phyloP scores from a whole-genome alignment of 2,329 filamentous ascomycete species.

The Sarocladium strictum region DNA sequence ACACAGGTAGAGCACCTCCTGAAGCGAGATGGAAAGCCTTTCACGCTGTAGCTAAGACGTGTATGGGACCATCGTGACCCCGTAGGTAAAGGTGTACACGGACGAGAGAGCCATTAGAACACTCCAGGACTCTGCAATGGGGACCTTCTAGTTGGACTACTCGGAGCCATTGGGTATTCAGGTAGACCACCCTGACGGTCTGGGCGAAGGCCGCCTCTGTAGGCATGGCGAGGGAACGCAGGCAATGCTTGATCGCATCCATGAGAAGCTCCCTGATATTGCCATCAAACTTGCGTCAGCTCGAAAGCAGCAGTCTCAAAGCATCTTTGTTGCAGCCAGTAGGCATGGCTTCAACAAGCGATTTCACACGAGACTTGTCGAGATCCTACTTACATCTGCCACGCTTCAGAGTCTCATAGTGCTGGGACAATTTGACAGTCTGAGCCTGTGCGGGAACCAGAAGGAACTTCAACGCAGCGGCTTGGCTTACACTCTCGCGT shows the following conservation, averaged over 20 bases:
- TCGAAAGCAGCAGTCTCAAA: not conserved
- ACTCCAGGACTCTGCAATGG: not conserved
- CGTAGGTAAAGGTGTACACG: not conserved
- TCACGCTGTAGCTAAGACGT: conserved; percentile 1
- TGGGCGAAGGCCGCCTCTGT: conserved; percentile 5
- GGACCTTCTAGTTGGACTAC: conserved; percentile 2
- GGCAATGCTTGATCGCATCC: conserved; percentile 1
- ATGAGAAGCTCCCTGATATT: not conserved
- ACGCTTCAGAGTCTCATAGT: not conserved
- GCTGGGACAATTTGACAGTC: not conserved
- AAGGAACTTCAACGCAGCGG: not conserved
- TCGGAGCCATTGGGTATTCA: not conserved
- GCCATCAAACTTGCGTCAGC: not conserved
- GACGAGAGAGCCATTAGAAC: not conserved
- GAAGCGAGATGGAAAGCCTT: not conserved
- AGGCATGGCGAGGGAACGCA: conserved; percentile 3
- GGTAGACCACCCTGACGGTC: not conserved
- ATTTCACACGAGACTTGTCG: not conserved
- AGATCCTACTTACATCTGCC: not conserved
- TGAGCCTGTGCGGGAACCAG: not conserved
- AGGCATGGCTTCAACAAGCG: not conserved
- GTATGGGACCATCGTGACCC: conserved; percentile 1
- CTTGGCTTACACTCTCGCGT: not conserved
- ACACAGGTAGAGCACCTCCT: not conserved
- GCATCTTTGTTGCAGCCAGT: not conserved